Evolutionary conservation across 73 alveolate species (phyloP).

Genomic region (Paramecium sonneborni): DNA sequence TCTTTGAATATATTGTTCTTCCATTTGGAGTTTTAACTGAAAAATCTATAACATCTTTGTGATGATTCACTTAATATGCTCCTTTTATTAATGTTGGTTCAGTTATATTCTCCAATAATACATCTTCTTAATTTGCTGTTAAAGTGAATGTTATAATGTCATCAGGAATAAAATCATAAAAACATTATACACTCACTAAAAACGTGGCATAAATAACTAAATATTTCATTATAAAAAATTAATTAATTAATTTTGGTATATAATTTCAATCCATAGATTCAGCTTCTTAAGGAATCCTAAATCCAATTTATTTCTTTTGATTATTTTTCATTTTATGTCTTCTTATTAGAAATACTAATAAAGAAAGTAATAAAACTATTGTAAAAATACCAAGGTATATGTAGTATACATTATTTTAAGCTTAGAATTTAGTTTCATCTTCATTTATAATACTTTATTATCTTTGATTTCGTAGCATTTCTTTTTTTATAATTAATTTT

Average conservation of each 20-base stretch:
- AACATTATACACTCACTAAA: neutral
- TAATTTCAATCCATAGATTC: neutral
- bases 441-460: neutral
- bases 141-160: neutral
- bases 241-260: neutral
- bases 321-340: neutral
- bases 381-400: neutral
- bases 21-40: slow-evolving; percentile 6
- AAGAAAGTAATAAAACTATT: neutral
- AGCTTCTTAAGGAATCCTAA: neutral
- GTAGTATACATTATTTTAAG: neutral
- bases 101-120: slow-evolving; percentile 30
- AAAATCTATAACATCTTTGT: neutral
- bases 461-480: neutral
- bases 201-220: slow-evolving; percentile 51
- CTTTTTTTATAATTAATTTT: neutral
- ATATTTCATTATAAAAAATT: neutral
- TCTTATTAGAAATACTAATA: neutral
- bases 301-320: neutral
- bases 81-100: slow-evolving; percentile 32
- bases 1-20: slow-evolving; percentile 5
- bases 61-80: slow-evolving; percentile 22
- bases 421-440: neutral
- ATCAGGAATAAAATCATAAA: slow-evolving; percentile 46
- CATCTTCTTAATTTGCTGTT: neutral